Conservation (phyloP, 225 moss, liverwort and hornwort genomes). For the Rhytidiadelphus loreus region DNA sequence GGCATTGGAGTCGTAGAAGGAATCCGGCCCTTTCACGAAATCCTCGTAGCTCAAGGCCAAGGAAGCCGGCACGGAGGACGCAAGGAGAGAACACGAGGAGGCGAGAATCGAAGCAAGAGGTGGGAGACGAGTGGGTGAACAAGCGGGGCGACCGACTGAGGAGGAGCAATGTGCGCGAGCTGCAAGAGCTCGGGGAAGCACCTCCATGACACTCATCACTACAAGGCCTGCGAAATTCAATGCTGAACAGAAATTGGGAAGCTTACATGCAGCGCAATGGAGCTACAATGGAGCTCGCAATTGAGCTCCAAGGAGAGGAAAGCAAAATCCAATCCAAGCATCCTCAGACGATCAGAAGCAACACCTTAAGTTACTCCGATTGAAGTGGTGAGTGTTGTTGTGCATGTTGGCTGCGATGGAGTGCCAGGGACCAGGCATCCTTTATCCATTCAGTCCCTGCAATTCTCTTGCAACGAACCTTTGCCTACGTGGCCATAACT, state of each 20-base stretch:
- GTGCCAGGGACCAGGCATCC: conserved; percentile 1
- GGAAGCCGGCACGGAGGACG: background rate
- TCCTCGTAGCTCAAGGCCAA: conserved; percentile 21
- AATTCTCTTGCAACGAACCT: background rate
- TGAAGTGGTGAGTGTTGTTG: background rate
- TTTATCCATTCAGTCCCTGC: conserved; percentile 4
- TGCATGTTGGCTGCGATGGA: background rate
- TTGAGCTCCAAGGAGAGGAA: background rate
- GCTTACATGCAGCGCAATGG: background rate
- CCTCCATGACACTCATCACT: conserved; percentile 1
- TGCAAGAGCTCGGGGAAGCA: conserved; percentile 6
- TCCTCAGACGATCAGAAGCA: background rate
- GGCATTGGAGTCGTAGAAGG: background rate
- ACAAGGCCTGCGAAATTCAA: background rate
- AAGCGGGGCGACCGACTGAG: background rate
- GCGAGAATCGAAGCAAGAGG: background rate
- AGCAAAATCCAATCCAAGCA: background rate
- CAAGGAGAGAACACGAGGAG: background rate
- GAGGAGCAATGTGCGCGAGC: background rate
- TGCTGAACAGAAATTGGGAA: background rate
- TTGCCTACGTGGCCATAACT: background rate
- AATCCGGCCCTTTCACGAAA: background rate
- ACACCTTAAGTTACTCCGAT: background rate
- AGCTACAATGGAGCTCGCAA: background rate
- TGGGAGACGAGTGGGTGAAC: background rate